Evolutionary conservation across 1,284 basidiomycete species (phyloP), one percentile per base, ranked within the genome.

Genomic region (Trametes hirsuta): DNA sequence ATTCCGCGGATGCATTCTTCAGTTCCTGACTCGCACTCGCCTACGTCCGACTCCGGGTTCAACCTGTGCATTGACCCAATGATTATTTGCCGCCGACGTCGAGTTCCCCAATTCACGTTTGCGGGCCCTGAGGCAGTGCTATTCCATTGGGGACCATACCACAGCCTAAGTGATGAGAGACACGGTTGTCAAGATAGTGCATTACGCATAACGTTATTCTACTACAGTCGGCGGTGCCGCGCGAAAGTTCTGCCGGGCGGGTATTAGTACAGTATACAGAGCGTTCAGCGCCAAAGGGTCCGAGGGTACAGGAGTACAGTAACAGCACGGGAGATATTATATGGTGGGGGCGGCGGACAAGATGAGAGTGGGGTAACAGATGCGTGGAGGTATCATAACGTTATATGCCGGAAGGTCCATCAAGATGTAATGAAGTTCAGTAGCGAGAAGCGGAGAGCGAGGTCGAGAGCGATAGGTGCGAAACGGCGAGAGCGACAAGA

Each of bases 181-280:
- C 37, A 36, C 30, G 18, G 25, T 41, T 47, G 56, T 41, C 56
- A 52, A 35, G 49, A 52, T 47, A 45, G 1, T 55, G 48, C 53
- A 48, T 35, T 46, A 47, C 14, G n/a, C 21, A 12, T 35, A 21
- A 34, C 25, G 15, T 41, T 11, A 22, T 30, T 58, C 24, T 22
- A 25, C 22, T 40, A 47, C 12, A 40, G 35, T 24, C 15, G 6
- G 36, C 4, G 25, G 34, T n/a, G 15, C 40, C 18, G 35, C 42
- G 21, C 41, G 21, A 48, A 14, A 40, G 34, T 51, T 21, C 40
- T 30, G 15, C 48, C 30, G 30, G 30, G 30, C 30, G 30, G 30
- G 12, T 37, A 25, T 21, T 9, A n/a, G 22, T 40, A 51, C 42
- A 57, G 47, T 1, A 24, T 42, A 45, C 37, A 40, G 35, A 46